phyloP scores from a whole-genome alignment of 768 basidiomycete species.

The Dictyophora rubrovolvata region DNA sequence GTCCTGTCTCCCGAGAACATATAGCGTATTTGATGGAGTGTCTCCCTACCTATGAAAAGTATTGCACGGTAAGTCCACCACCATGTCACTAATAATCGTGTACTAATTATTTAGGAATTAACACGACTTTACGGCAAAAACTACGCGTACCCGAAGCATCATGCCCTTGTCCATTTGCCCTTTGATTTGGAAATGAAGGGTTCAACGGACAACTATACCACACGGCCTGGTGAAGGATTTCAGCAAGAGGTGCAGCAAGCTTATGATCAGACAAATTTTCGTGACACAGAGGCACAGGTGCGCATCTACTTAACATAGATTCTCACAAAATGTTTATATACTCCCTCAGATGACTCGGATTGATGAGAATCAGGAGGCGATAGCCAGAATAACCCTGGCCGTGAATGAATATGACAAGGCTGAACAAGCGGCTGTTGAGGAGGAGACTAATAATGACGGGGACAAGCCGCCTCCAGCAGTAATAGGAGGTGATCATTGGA shows the following conservation, averaged over 20 bases:
- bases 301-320: not conserved
- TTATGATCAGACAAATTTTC: conserved; percentile 21
- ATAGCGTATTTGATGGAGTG: conserved; percentile 6
- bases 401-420: conserved; percentile 15
- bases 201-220: conserved; percentile 20
- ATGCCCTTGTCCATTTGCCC: conserved; percentile 16
- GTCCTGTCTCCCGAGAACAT: conserved; percentile 18
- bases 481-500: not conserved
- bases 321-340: not conserved
- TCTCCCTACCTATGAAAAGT: not conserved
- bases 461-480: not conserved
- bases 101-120: conserved; percentile 3
- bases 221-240: conserved; percentile 22
- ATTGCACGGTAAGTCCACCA: not conserved
- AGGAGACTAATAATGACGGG: not conserved
- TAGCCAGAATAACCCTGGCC: conserved; percentile 20
- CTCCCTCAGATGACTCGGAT: not conserved
- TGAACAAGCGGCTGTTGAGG: not conserved
- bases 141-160: conserved; percentile 24
- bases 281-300: conserved; percentile 22
- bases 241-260: conserved; percentile 22
- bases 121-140: conserved; percentile 17
- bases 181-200: conserved; percentile 20
- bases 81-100: too few relatives aligned
- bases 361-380: not conserved